Evolutionary conservation across 495 filamentous ascomycete species (phyloP), one percentile per base, ranked within the genome.

Genomic region (Talaromyces borbonicus): DNA sequence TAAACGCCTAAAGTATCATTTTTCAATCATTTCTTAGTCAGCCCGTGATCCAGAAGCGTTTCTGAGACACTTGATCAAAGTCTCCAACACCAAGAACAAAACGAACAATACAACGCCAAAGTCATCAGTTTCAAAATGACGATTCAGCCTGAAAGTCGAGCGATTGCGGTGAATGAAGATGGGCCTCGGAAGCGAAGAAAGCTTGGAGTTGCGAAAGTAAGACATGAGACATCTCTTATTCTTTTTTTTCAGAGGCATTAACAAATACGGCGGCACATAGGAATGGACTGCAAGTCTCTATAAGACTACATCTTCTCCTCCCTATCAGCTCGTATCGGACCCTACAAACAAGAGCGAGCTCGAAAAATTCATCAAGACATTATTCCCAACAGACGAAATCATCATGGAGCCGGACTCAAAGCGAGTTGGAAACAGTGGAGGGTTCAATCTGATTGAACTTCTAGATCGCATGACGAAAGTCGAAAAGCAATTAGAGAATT

Each of bases 251-350:
- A n/a, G 9, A 40, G 11, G 20, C 8, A 5, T 24, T 40, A 40
- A 40, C 37, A 25, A 25, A 24, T 40, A 40, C 19, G 9, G 7
- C 19, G 37, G 22, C 37, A 40, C 8, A 23, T 12, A 40, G 19
- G 14, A 40, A 40, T 40, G 37, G 37, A 12, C 37, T 23, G 37
- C 19, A 24, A 40, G 35, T 38, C 37, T 40, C 22, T 40, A 40
- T 40, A 40, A 40, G 8, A 15, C 37, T 6, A 40, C 14, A 24
- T 24, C 37, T 24, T 14, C 37, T 8, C 37, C 15, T 16, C 33
- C 33, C 1, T 18, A 18, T 40, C 37, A 40, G 37, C 37, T 25
- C 1, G 9, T 40, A 23, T 40, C 12, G 19, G 20, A 25, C 37
- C 18, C 37, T 14, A 39, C 16, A 39, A 39, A 25, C 36, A 37